These are phyloP conservation scores for Chlorella sp. DNA, from an alignment of 139 green algal genomes.

Conservation along the genomic window DNA sequence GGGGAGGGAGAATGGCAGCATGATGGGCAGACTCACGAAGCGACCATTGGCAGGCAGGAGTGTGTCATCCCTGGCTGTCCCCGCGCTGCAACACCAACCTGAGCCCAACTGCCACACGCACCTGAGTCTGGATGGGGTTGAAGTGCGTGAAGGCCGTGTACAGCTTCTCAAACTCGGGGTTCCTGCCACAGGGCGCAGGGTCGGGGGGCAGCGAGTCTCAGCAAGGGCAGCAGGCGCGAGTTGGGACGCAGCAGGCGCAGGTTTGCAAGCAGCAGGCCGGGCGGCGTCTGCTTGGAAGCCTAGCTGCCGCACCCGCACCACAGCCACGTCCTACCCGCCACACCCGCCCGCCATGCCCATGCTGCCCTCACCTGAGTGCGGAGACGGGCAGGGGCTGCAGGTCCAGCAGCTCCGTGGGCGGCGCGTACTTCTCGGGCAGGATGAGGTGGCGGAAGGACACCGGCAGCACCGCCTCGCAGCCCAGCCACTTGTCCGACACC, in stretches of 20 bases:
- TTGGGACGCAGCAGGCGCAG: not conserved
- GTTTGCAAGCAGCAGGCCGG: too few species aligned
- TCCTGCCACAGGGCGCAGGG: conserved; percentile 23
- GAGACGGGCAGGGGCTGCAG: conserved; percentile 95
- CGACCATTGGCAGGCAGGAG: too few species aligned
- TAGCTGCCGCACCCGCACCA: too few species aligned
- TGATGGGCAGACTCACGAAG: too few species aligned
- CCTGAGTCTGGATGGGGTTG: conserved; percentile 99
- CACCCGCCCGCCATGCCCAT: not conserved
- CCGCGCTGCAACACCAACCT: too few species aligned
- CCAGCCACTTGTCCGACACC: conserved; percentile 90
- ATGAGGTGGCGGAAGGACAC: conserved; percentile 94
- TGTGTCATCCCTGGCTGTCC: too few species aligned
- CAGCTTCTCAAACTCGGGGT: conserved; percentile 87
- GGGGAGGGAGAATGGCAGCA: too few species aligned
- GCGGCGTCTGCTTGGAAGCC: too few species aligned
- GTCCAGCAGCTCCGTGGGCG: conserved; percentile 97
- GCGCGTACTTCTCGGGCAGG: conserved; percentile 95
- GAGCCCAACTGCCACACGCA: too few species aligned
- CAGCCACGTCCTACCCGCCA: too few species aligned
- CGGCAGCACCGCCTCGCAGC: conserved; percentile 88
- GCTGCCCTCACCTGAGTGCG: conserved; percentile 70
- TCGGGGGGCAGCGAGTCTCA: not conserved
- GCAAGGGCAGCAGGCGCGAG: not conserved
- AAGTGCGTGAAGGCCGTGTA: conserved; percentile 87